Evolutionary conservation across 148 eudicot genomes (phyloP).

Genomic region (Camellia japonica): DNA sequence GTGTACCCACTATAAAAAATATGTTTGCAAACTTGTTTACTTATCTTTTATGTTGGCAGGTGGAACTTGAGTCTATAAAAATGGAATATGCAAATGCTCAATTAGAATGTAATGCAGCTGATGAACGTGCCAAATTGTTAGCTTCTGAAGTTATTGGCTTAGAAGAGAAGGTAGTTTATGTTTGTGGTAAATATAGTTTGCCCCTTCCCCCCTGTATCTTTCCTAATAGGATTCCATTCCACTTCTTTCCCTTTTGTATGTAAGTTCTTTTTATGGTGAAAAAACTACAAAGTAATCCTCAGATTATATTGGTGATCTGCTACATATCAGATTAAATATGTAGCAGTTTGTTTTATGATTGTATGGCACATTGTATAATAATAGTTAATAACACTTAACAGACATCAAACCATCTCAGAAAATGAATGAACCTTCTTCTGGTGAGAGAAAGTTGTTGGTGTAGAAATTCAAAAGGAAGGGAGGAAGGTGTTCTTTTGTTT

Average conservation of each 20-base stretch:
- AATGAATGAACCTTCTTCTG: background rate
- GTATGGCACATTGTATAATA: background rate
- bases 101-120: conserved; percentile 95
- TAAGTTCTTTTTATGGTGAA: background rate
- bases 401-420: background rate
- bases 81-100: conserved; percentile 79
- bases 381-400: background rate
- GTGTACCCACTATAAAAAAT: background rate
- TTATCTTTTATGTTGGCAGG: conserved; percentile 52
- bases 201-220: too few relatives aligned
- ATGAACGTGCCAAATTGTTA: conserved; percentile 92
- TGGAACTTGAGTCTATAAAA: conserved; percentile 79
- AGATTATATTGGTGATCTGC: background rate
- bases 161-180: conserved; percentile 83
- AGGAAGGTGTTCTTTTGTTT: background rate
- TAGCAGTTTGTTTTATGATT: background rate
- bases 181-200: background rate
- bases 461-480: background rate
- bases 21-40: background rate
- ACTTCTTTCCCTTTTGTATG: background rate
- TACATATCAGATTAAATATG: background rate
- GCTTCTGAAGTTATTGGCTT: conserved; percentile 97
- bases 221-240: background rate
- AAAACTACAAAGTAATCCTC: background rate
- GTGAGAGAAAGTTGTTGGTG: background rate